Conservation (phyloP, 441 rosid genomes). For the Erysimum pusillum region DNA sequence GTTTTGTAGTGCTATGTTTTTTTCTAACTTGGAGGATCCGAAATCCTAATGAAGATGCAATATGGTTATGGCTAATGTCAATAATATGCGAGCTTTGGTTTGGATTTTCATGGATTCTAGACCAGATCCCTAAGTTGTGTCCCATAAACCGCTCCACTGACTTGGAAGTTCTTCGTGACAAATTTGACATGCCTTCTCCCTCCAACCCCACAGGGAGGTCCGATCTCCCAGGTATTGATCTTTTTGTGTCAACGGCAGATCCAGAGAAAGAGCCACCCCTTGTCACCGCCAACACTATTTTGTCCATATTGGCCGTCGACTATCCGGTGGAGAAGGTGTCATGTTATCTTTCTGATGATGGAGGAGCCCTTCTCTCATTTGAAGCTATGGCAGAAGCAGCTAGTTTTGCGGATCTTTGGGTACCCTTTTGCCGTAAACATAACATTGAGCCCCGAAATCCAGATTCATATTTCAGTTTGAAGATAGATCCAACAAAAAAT, state of each 20-base stretch:
- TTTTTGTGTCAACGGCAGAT: constrained; percentile 90
- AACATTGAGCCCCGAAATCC: constrained; percentile 90
- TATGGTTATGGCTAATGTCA: constrained; percentile 92
- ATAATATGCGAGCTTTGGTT: constrained; percentile 86
- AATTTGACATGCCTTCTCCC: constrained; percentile 87
- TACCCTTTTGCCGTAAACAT: constrained; percentile 92
- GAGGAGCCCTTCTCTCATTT: constrained; percentile 89
- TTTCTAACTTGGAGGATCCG: constrained; percentile 81
- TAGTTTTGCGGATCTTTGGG: constrained; percentile 91
- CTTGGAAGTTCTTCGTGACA: constrained; percentile 77
- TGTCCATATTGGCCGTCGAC: constrained; percentile 78
- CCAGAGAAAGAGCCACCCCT: constrained; percentile 97
- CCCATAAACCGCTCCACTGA: constrained; percentile 88
- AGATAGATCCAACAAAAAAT: constrained; percentile 87
- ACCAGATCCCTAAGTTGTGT: constrained; percentile 80
- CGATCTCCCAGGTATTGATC: constrained; percentile 87
- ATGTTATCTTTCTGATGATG: constrained; percentile 87
- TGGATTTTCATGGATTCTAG: constrained; percentile 94
- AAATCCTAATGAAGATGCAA: constrained; percentile 81
- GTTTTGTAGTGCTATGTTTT: constrained; percentile 68
- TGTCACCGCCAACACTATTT: constrained; percentile 83
- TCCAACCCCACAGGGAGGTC: constrained; percentile 89
- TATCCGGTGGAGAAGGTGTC: constrained; percentile 87
- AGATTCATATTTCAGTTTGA: constrained; percentile 74
- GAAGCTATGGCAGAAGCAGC: constrained; percentile 99